Evolutionary conservation across 2,329 filamentous ascomycete genomes (phyloP), one percentile per base, ranked within the genome.

Genomic region (Lachnellula occidentalis): DNA sequence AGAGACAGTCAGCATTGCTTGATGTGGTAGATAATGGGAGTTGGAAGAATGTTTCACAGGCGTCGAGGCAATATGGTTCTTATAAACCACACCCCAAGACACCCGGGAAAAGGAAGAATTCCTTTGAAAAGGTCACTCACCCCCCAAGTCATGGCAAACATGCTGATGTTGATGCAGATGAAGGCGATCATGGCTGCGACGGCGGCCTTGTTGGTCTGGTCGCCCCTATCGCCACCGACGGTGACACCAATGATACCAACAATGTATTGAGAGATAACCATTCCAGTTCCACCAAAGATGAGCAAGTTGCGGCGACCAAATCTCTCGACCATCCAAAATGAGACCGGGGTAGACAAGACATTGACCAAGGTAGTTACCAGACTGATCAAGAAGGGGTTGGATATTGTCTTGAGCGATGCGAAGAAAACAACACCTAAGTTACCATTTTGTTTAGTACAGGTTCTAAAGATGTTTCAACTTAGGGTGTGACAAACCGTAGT

Each of bases 151-250:
- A 81, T 85, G 57, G 90, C 90, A 71, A 95, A 95, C 79, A 87
- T 92, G 80, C 90, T 90, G 78, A 95, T 92, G 80, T 91, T 94
- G 76, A 95, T 85, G 75, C 85, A 87, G 69, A 94, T 94, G 76
- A 95, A 94, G 58, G 88, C 83, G 61, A 95, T 90, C 79, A 92
- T 85, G 49, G 87, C 83, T 61, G 57, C 62, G 63, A 81, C 79
- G 36, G 83, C 85, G 2, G 74, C 61, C 58, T 78, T 73, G 70
- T 85, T 82, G 73, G 79, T 50, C 66, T 76, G 74, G 58, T 76
- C 65, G 15, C 36, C 36, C 15, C 3, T 15, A 70, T 78, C 74
- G 69, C 78, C 74, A 45, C 82, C 83, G 50, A 80, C 72, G 2
- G 80, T 82, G 53, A 85, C 80, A 72, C 86, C 86, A 41, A 88